Conservation (phyloP, 2,329 filamentous ascomycete genomes). For the Pseudocercospora macadamiae region DNA sequence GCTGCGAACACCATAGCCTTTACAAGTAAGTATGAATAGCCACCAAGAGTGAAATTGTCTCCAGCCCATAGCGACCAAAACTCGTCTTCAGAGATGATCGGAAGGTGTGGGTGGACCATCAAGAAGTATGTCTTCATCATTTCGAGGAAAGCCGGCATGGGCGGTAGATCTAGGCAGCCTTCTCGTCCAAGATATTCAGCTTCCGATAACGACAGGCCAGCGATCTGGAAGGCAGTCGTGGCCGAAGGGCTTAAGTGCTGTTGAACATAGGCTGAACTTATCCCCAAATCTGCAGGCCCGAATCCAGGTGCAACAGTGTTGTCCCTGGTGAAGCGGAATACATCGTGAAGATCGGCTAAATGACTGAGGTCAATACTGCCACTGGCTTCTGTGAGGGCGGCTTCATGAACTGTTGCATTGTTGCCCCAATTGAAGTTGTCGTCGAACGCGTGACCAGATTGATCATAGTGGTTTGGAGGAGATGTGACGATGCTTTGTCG, state of each 20-base stretch:
- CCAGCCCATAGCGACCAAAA: slow-evolving; percentile 23
- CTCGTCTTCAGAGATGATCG: slow-evolving; percentile 20
- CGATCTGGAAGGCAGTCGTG: not conserved
- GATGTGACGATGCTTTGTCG: not conserved
- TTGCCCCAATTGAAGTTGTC: not conserved
- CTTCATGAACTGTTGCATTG: not conserved
- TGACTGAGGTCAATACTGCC: slow-evolving; percentile 27
- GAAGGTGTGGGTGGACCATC: slow-evolving; percentile 20
- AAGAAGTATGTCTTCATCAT: slow-evolving; percentile 22
- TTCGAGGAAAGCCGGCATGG: slow-evolving; percentile 12
- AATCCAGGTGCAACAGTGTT: slow-evolving; percentile 14
- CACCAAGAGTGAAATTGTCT: slow-evolving; percentile 14
- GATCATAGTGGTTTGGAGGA: not conserved
- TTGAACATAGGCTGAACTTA: slow-evolving; percentile 14
- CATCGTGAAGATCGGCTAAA: slow-evolving; percentile 26
- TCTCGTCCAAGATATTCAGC: slow-evolving; percentile 19
- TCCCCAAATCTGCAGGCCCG: slow-evolving; percentile 10
- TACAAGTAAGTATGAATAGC: slow-evolving; percentile 19
- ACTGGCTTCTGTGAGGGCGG: slow-evolving; percentile 4
- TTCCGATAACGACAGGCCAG: not conserved
- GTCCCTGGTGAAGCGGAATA: slow-evolving; percentile 28
- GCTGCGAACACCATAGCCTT: slow-evolving; percentile 23
- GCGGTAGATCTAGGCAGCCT: slow-evolving; percentile 24
- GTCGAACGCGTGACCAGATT: not conserved
- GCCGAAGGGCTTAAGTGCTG: slow-evolving; percentile 16